A percentile compares a stretch with the other conserved stretches of the same genome.
Evolutionary conservation across 1,284 basidiomycete genomes (phyloP).

Genomic region (Leccinum pachyderme): DNA sequence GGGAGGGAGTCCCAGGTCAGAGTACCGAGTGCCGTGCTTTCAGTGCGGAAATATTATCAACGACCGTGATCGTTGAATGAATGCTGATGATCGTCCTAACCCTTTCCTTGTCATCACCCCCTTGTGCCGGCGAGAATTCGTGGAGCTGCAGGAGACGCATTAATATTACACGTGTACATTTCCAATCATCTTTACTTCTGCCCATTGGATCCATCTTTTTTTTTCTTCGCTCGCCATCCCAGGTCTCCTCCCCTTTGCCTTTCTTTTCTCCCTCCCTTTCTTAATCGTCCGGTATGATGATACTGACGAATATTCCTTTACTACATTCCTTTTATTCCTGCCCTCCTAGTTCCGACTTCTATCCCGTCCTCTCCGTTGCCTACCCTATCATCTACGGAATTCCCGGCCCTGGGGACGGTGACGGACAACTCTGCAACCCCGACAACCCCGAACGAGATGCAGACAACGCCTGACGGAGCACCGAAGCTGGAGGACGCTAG

Average conservation of each 20-base stretch:
- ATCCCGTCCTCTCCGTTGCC: conserved; percentile 49
- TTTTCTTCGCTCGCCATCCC: conserved; percentile 11
- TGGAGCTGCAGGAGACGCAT: conserved; percentile 28
- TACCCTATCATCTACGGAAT: conserved; percentile 66
- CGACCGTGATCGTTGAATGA: conserved; percentile 50
- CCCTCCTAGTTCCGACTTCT: conserved; percentile 40
- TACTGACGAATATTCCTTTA: conserved; percentile 46
- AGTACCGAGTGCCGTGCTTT: conserved; percentile 81
- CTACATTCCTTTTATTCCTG: conserved; percentile 36
- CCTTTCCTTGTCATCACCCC: conserved; percentile 21
- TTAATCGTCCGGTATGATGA: conserved; percentile 43
- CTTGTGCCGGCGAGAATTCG: conserved; percentile 29
- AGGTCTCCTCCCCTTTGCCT: conserved; percentile 25
- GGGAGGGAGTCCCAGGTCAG: conserved; percentile 72
- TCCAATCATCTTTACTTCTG: conserved; percentile 3
- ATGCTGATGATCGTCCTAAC: conserved; percentile 21
- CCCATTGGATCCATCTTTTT: background rate
- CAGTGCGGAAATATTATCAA: conserved; percentile 75
- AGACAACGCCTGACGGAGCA: conserved; percentile 33
- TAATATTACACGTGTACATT: conserved; percentile 15
- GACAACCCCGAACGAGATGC: conserved; percentile 27
- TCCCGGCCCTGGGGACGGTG: conserved; percentile 53
- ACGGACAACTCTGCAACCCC: conserved; percentile 22
- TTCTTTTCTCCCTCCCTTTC: conserved; percentile 41
- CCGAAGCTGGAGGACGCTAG: conserved; percentile 31